Percentiles rank a stretch among this genome's conserved stretches.
phyloP scores from a whole-genome alignment of 2,329 filamentous ascomycete genomes.

The Elsinoe arachidis region DNA sequence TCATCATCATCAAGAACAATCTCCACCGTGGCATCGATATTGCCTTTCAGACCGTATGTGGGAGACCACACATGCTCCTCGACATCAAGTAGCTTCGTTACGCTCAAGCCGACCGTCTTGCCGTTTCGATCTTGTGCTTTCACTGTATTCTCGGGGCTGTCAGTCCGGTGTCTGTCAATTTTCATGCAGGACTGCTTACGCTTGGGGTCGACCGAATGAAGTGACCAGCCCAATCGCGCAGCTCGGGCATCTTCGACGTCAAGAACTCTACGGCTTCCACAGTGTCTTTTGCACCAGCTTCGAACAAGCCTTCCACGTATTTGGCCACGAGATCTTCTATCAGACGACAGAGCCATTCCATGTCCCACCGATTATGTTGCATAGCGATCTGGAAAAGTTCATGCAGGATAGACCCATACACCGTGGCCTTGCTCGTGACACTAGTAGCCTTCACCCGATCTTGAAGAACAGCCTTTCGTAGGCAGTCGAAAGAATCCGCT shows the following conservation, averaged over 20 bases:
- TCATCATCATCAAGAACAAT: slow-evolving; percentile 66
- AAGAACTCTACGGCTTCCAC: slow-evolving; percentile 70
- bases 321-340: slow-evolving; percentile 63
- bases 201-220: slow-evolving; percentile 68
- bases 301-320: slow-evolving; percentile 83
- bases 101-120: slow-evolving; percentile 67
- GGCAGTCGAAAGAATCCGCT: slow-evolving; percentile 90
- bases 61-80: slow-evolving; percentile 98
- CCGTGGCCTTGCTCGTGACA: slow-evolving; percentile 67
- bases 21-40: slow-evolving; percentile 94
- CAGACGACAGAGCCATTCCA: slow-evolving; percentile 53
- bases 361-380: slow-evolving; percentile 72
- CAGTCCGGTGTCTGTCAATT: background rate
- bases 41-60: slow-evolving; percentile 93
- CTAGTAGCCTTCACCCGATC: slow-evolving; percentile 89
- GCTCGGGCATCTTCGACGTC: slow-evolving; percentile 69
- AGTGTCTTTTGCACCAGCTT: slow-evolving; percentile 63
- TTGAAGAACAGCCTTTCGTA: slow-evolving; percentile 83
- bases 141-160: slow-evolving; percentile 12
- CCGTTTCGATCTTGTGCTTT: slow-evolving; percentile 68
- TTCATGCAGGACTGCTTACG: slow-evolving; percentile 35
- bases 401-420: slow-evolving; percentile 90
- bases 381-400: slow-evolving; percentile 91
- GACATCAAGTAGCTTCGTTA: slow-evolving; percentile 89
- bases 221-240: slow-evolving; percentile 72